Conservation (phyloP, 164 flowering plant species). For the Tetracentron sinense region DNA sequence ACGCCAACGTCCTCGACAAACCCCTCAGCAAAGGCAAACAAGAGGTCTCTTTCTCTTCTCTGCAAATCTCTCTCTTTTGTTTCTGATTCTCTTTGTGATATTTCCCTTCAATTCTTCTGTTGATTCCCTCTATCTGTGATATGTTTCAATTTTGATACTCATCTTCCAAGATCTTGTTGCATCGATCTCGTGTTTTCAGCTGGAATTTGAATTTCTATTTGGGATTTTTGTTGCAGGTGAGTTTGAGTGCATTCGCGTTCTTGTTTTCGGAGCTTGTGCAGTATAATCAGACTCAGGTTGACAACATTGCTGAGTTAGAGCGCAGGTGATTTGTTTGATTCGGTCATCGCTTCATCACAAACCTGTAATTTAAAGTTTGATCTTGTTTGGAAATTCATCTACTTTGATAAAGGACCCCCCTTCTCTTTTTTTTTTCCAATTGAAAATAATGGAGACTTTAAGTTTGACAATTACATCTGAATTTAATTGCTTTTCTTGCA, state of each 20-base stretch:
- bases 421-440: background rate
- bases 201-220: background rate
- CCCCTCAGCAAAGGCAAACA: conserved; percentile 99
- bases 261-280: conserved; percentile 97
- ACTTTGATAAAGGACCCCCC: no score
- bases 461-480: background rate
- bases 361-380: no score
- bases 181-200: background rate
- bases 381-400: no score
- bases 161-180: background rate
- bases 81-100: conserved; percentile 1
- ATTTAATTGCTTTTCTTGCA: background rate
- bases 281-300: conserved; percentile 96
- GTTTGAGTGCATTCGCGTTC: conserved; percentile 92
- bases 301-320: conserved; percentile 91
- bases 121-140: no score
- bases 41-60: conserved; percentile 50
- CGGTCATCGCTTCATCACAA: no score
- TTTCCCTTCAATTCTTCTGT: no score
- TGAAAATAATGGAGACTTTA: background rate
- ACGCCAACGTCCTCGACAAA: conserved; percentile 85
- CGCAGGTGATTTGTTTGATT: conserved; percentile 57
- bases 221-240: conserved; percentile 82
- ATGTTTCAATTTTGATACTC: background rate
- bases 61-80: background rate